A percentile compares a stretch with the other conserved stretches of the same genome.
Evolutionary conservation across 2,329 filamentous ascomycete genomes (phyloP).

Genomic region (Sporothrix humicola): DNA sequence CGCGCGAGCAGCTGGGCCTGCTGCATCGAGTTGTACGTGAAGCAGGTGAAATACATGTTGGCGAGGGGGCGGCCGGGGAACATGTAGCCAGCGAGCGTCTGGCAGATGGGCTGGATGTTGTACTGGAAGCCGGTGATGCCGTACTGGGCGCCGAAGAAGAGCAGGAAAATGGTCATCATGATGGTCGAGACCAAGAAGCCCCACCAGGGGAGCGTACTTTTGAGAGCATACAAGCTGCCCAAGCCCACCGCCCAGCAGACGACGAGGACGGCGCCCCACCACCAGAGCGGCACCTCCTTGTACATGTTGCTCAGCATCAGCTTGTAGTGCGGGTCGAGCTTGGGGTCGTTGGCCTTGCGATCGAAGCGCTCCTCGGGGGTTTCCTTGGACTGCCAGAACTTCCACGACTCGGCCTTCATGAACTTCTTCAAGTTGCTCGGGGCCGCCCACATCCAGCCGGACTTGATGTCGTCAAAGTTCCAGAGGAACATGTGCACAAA

Average conservation of each 20-base stretch:
- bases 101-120: constrained; percentile 47
- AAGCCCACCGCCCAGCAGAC: constrained; percentile 48
- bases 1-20: constrained; percentile 45
- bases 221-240: constrained; percentile 47
- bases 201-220: constrained; percentile 50
- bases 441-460: constrained; percentile 33
- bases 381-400: constrained; percentile 32
- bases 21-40: constrained; percentile 44
- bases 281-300: constrained; percentile 37
- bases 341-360: constrained; percentile 35
- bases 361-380: constrained; percentile 36
- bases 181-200: constrained; percentile 50
- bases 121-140: constrained; percentile 51
- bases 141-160: constrained; percentile 50
- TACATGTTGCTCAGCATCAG: constrained; percentile 37
- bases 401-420: constrained; percentile 29
- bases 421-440: constrained; percentile 34
- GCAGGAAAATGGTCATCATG: constrained; percentile 46
- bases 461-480: constrained; percentile 38
- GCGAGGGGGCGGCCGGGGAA: constrained; percentile 49
- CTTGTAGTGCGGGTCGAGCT: constrained; percentile 45
- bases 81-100: constrained; percentile 58
- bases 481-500: constrained; percentile 47
- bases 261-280: constrained; percentile 43
- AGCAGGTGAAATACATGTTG: constrained; percentile 54